Percentiles rank a stretch among this genome's conserved stretches.
phyloP scores from a whole-genome alignment of 2,329 filamentous ascomycete genomes.

The Calonectria multiphialidica region DNA sequence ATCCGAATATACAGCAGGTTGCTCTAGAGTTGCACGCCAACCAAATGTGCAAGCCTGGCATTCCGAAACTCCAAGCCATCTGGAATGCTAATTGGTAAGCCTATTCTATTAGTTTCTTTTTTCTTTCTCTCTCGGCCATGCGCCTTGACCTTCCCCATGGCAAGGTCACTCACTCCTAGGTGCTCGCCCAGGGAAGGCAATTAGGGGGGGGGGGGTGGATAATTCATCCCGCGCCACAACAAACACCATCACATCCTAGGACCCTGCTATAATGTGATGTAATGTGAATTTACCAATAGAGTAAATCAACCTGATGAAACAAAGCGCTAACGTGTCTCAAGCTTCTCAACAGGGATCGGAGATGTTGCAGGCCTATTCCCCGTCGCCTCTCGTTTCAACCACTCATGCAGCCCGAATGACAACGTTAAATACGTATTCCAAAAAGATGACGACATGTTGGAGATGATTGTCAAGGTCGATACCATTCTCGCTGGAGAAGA shows the following conservation, averaged over 20 bases:
- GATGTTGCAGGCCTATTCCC: conserved; percentile 58
- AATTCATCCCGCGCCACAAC: not conserved
- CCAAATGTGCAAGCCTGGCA: conserved; percentile 42
- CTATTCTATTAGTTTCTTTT: not conserved
- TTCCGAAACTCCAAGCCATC: conserved; percentile 50
- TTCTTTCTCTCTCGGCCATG: not conserved
- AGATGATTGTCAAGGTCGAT: conserved; percentile 53
- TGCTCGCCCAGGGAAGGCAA: not conserved
- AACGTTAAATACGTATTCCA: conserved; percentile 61
- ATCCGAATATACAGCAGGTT: conserved; percentile 42
- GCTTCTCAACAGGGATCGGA: conserved; percentile 44
- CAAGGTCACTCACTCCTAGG: too few species aligned
- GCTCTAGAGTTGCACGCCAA: conserved; percentile 55
- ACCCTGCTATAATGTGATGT: not conserved
- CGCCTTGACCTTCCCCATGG: too few species aligned
- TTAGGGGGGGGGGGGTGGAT: too few species aligned
- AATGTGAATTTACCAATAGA: too few species aligned
- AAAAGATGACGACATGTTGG: conserved; percentile 47
- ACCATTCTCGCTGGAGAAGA: conserved; percentile 58
- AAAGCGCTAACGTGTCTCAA: conserved; percentile 3
- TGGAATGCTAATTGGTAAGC: conserved; percentile 62
- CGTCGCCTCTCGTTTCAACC: conserved; percentile 69
- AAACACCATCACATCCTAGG: not conserved
- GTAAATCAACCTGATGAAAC: not conserved
- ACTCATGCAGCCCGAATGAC: conserved; percentile 60